These are phyloP conservation scores for Aspergillus bridgeri DNA, from an alignment of 495 filamentous ascomycete genomes.

Conservation along the genomic window DNA sequence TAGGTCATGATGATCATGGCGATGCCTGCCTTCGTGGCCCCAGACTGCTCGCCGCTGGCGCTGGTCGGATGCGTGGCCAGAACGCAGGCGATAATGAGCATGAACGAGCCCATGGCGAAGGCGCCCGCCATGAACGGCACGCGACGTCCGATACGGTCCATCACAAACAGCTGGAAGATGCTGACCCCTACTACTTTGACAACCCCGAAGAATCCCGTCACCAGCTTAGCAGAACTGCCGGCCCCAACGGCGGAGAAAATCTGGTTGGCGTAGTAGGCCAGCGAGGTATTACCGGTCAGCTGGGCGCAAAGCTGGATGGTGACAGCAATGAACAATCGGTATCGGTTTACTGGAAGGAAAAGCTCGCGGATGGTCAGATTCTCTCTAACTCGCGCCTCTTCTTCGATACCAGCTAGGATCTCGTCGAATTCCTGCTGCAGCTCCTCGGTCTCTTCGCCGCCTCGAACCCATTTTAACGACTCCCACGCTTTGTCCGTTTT, in stretches of 20 bases:
- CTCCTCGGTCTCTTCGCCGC: constrained; percentile 34
- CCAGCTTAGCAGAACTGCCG: constrained; percentile 38
- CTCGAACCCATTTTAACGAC: constrained; percentile 45
- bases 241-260: constrained; percentile 46
- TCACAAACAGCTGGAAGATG: constrained; percentile 43
- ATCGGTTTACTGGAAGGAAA: constrained; percentile 40
- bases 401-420: constrained; percentile 42
- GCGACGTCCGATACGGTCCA: constrained; percentile 52
- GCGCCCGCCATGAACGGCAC: constrained; percentile 52
- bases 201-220: constrained; percentile 48
- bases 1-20: constrained; percentile 51
- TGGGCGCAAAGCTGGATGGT: constrained; percentile 44
- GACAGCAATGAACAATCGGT: constrained; percentile 40
- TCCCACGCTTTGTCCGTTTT: constrained; percentile 39
- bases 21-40: constrained; percentile 37
- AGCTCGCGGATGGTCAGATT: constrained; percentile 40
- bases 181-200: constrained; percentile 45
- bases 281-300: constrained; percentile 46
- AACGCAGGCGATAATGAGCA: constrained; percentile 50
- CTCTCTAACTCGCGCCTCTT: constrained; percentile 41
- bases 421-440: constrained; percentile 44
- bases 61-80: constrained; percentile 41
- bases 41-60: constrained; percentile 19
- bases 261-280: constrained; percentile 48
- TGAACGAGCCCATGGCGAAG: constrained; percentile 46